These are phyloP conservation scores for Paecilomyces niveus DNA, from an alignment of 2,329 filamentous ascomycete genomes.

Conservation along the genomic window DNA sequence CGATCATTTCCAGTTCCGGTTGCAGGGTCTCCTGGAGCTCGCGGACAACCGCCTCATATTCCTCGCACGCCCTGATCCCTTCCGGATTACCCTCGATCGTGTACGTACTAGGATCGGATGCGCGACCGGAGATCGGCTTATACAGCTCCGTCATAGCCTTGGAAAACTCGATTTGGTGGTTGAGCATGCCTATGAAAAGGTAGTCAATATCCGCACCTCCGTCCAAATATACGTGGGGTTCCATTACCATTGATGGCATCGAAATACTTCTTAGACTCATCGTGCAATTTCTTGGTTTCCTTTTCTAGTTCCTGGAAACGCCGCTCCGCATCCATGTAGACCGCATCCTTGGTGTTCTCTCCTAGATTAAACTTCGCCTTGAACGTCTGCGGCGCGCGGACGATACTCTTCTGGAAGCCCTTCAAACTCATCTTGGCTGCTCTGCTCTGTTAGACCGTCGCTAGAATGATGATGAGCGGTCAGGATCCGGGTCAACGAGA, in stretches of 20 bases:
- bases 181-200: slow-evolving; percentile 64
- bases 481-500: neutral
- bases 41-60: slow-evolving; percentile 86
- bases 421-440: slow-evolving; percentile 77
- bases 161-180: slow-evolving; percentile 96
- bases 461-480: neutral
- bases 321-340: slow-evolving; percentile 91
- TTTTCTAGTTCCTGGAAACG: slow-evolving; percentile 89
- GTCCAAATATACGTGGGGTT: neutral
- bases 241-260: slow-evolving; percentile 78
- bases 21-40: slow-evolving; percentile 82
- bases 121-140: slow-evolving; percentile 91
- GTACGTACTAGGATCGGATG: slow-evolving; percentile 84
- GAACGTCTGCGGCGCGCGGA: slow-evolving; percentile 84
- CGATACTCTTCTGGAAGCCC: slow-evolving; percentile 85
- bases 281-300: slow-evolving; percentile 94
- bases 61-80: slow-evolving; percentile 89
- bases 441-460: neutral
- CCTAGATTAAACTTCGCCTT: slow-evolving; percentile 91
- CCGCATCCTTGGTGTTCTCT: slow-evolving; percentile 87
- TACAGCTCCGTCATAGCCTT: slow-evolving; percentile 94
- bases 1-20: slow-evolving; percentile 97
- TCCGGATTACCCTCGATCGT: slow-evolving; percentile 80
- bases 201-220: slow-evolving; percentile 2
- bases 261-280: slow-evolving; percentile 96